A percentile compares a stretch with the other conserved stretches of the same genome.
Evolutionary conservation across 495 filamentous ascomycete species (phyloP).

Genomic region (Niebla homalea): DNA sequence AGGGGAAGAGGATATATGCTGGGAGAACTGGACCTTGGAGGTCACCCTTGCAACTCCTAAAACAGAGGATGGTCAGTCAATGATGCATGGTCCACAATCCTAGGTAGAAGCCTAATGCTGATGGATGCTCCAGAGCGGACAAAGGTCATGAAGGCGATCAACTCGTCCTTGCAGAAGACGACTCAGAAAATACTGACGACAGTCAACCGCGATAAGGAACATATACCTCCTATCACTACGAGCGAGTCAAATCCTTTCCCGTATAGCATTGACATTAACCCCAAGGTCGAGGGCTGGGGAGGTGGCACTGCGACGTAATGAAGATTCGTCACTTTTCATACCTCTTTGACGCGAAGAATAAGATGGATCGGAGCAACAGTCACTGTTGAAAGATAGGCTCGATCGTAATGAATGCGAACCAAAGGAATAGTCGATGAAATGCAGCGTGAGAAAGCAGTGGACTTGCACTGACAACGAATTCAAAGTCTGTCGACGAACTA

Average conservation of each 20-base stretch:
- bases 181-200: conserved; percentile 76
- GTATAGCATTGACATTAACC: conserved; percentile 79
- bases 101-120: neutral
- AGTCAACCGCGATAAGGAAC: conserved; percentile 81
- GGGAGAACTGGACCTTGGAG: conserved; percentile 90
- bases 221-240: conserved; percentile 93
- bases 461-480: too few relatives aligned
- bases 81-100: neutral
- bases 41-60: conserved; percentile 79
- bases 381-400: too few relatives aligned
- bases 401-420: too few relatives aligned
- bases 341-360: too few relatives aligned
- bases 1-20: conserved; percentile 83
- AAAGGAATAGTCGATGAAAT: too few relatives aligned
- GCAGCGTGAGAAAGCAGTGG: too few relatives aligned
- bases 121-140: conserved; percentile 46
- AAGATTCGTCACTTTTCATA: too few relatives aligned
- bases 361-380: too few relatives aligned
- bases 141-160: conserved; percentile 80
- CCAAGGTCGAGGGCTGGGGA: conserved; percentile 66
- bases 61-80: conserved; percentile 67
- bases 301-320: conserved; percentile 66
- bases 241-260: conserved; percentile 90
- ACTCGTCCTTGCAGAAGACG: conserved; percentile 68
- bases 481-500: too few relatives aligned